Evolutionary conservation across 805 yeast genomes (phyloP).

Genomic region (Pichia californica): DNA sequence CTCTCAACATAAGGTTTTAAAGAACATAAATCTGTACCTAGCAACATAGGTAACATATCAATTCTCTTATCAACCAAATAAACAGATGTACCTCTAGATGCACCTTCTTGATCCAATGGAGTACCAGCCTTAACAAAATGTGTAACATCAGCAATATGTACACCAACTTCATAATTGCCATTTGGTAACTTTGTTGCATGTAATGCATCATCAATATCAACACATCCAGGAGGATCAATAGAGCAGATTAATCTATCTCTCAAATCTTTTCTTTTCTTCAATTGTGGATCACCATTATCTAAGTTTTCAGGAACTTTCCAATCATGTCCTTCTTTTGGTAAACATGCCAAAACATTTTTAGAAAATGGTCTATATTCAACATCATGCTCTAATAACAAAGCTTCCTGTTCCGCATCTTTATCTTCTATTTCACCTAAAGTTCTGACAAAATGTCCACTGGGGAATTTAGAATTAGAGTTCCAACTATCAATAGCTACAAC

Average conservation of each 20-base stretch:
- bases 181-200: slow-evolving; percentile 82
- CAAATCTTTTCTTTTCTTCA: slow-evolving; percentile 69
- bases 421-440: slow-evolving; percentile 86
- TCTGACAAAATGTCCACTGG: slow-evolving; percentile 93
- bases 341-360: slow-evolving; percentile 82
- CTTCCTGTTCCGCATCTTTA: slow-evolving; percentile 94
- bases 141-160: slow-evolving; percentile 97
- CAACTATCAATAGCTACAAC: slow-evolving; percentile 91
- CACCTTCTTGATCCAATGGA: slow-evolving; percentile 91
- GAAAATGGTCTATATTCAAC: slow-evolving; percentile 96
- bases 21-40: slow-evolving; percentile 95
- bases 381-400: slow-evolving; percentile 86
- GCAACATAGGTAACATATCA: slow-evolving; percentile 93
- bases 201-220: slow-evolving; percentile 96
- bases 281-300: slow-evolving; percentile 45
- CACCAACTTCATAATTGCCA: slow-evolving; percentile 96
- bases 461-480: slow-evolving; percentile 77
- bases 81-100: slow-evolving; percentile 94
- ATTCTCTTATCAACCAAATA: slow-evolving; percentile 96
- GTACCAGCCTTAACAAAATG: slow-evolving; percentile 93
- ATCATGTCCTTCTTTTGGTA: slow-evolving; percentile 87
- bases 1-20: slow-evolving; percentile 92
- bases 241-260: slow-evolving; percentile 89
- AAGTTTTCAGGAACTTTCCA: slow-evolving; percentile 81
- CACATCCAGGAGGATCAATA: slow-evolving; percentile 97